A percentile compares a stretch with the other conserved stretches of the same genome.
These are phyloP conservation scores for Boeremia exigua DNA, from an alignment of 2,329 filamentous ascomycete species.

Conservation along the genomic window DNA sequence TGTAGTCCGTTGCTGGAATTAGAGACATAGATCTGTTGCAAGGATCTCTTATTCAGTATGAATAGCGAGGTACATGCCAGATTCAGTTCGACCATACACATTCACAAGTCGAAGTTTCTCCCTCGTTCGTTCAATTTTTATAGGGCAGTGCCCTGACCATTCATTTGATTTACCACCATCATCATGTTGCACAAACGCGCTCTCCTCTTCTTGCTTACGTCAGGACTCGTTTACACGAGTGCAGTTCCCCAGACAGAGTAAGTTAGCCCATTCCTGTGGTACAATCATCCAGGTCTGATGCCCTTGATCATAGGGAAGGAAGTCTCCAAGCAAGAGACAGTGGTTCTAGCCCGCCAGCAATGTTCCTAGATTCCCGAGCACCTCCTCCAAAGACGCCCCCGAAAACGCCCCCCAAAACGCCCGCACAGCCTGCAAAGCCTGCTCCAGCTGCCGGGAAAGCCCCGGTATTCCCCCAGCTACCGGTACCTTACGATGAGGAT, in stretches of 20 bases:
- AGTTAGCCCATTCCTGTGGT: not conserved
- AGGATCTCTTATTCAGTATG: not conserved
- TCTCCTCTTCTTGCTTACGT: not conserved
- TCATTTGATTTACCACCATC: not conserved
- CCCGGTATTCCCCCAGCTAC: not conserved
- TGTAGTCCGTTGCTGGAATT: too few relatives aligned
- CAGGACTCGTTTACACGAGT: not conserved
- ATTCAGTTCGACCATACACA: not conserved
- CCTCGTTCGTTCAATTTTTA: not conserved
- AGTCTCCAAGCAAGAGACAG: too few relatives aligned
- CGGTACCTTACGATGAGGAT: not conserved
- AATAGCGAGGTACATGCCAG: not conserved
- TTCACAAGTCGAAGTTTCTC: not conserved
- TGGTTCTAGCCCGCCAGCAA: too few relatives aligned
- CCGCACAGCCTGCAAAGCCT: not conserved
- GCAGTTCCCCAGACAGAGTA: not conserved
- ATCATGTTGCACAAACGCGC: not conserved
- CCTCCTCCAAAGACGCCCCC: not conserved
- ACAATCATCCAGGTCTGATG: not conserved
- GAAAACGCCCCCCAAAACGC: not conserved
- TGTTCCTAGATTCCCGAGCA: not conserved
- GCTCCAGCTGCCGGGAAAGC: not conserved
- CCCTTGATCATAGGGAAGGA: not conserved
- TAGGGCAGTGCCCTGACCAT: not conserved
- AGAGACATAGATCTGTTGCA: not conserved